Evolutionary conservation across 345 rosid genomes (phyloP), one percentile per base, ranked within the genome.

Genomic region (Acer saccharum): DNA sequence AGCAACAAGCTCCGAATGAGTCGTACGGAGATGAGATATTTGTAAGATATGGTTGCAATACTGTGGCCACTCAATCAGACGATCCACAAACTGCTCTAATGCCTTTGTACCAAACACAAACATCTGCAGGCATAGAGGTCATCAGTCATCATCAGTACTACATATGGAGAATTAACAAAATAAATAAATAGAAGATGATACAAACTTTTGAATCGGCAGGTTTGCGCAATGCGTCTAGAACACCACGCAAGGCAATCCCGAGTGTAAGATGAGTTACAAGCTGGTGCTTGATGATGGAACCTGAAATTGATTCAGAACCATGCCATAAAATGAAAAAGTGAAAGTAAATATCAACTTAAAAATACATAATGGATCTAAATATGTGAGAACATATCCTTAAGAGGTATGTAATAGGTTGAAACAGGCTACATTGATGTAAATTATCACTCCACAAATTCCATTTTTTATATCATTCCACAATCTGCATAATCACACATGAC

Each of bases 161-260:
- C 29, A 81, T 13, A 75, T 52, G 4, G 16, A 50, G 70, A 75
- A 62, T 21, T 62, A 25, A 79, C 35, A 4, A 71, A 14, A 68
- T 43, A 32, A 65, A 74, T 9, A 16, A 27, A 65, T 46, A 23
- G 55, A 7, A 29, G 62, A 70, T 55, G 54, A 78, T 55, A 86
- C 85, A 46, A 82, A 96, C 99, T 92, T 96, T 96, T 75, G 99
- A 96, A 91, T 96, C 98, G 72, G 98, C 90, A 72, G 98, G 99
- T 82, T 94, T 96, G 46, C 99, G 94, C 71, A 96, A 83, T 11
- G 99, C 95, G 84, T 96, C 99, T 80, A 96, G 77, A 76, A 96
- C 98, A 75, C 89, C 91, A 73, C 99, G 99, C 70, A 96, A 82
- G 32, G 99, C 99, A 80, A 94, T 91, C 70, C 99, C 99, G 75